These are phyloP conservation scores for Prasinococcaceae sp. DNA, from an alignment of 139 green algal species.

Conservation along the genomic window DNA sequence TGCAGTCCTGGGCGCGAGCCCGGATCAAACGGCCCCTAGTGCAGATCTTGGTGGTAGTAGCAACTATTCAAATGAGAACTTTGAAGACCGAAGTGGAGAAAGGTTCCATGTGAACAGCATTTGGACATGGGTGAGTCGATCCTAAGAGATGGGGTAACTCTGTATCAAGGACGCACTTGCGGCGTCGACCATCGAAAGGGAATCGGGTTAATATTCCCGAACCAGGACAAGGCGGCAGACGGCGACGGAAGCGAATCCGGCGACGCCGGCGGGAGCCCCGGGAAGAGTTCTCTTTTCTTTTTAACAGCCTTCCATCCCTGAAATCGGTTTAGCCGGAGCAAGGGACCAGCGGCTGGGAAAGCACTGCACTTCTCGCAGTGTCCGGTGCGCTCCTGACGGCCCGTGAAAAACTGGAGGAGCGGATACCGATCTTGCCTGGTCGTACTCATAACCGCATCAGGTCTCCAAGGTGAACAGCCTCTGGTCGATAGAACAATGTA, in stretches of 20 bases:
- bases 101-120: constrained; percentile 90
- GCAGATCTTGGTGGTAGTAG: constrained; percentile 90
- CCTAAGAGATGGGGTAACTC: constrained; percentile 77
- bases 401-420: constrained; percentile 76
- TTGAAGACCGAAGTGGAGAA: constrained; percentile 84
- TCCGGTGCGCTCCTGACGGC: constrained; percentile 66
- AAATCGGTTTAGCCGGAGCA: constrained; percentile 77
- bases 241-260: constrained; percentile 67
- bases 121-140: constrained; percentile 89
- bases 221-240: constrained; percentile 66
- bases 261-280: constrained; percentile 63
- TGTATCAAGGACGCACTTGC: constrained; percentile 65
- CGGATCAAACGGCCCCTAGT: constrained; percentile 66
- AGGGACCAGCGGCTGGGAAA: constrained; percentile 70
- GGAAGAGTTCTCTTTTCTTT: constrained; percentile 93
- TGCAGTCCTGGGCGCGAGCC: constrained; percentile 65
- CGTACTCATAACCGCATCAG: constrained; percentile 92
- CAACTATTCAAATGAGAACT: constrained; percentile 90
- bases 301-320: constrained; percentile 72
- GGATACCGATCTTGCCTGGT: constrained; percentile 55
- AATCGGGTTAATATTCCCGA: constrained; percentile 87
- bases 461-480: constrained; percentile 92
- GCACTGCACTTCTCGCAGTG: constrained; percentile 64
- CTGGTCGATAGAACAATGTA: constrained; percentile 90
- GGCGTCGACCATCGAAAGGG: constrained; percentile 70